Base-by-base conservation (phyloP, 345 rosid genomes). In the Citrus unshiu region DNA sequence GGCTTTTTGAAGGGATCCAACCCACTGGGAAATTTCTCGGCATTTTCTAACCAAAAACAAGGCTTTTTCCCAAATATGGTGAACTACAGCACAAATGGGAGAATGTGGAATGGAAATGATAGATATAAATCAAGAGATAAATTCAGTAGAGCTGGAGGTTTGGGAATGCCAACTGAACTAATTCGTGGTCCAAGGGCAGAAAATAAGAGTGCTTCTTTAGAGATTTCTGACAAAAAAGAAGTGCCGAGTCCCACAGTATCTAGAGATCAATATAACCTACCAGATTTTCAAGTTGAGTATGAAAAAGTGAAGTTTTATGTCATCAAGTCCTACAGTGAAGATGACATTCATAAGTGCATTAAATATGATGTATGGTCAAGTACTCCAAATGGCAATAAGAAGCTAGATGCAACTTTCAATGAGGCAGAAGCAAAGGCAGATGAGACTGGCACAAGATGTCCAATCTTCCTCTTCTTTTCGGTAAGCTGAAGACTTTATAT, bases 341-440 rank as follows among this genome's bases (percentile, higher is more conserved):
- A 91, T 80, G 93, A 93, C 82, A 83, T 93, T 65, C 97, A 91
- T 77, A 91, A 93, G 84, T 89, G 90, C 76, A 82, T 93, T 75
- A 93, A 93, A 80, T 93, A 89, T 81, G 85, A 86, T 3, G 95
- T 93, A 24, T 93, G 97, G 97, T 80, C 97, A 22, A 93, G 97
- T 74, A 93, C 97, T 54, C 77, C 83, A 14, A 88, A 82, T 62
- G 97, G 97, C 40, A 93, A 91, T 80, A 91, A 85, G 86, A 93
- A 91, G 80, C 88, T 93, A 49, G 91, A 91, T 86, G 93, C 91
- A 29, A 88, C 91, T 68, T 93, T 82, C 82, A 83, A 73, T 43
- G 88, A 86, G 68, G 90, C 86, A 35, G 90, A 87, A 79, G 78
- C 80, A 32, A 87, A 75, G 79, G 81, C 91, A 59, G 85, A 75